These are phyloP conservation scores for Pouteria glomerata DNA, from an alignment of 148 eudicot species.

Conservation along the genomic window DNA sequence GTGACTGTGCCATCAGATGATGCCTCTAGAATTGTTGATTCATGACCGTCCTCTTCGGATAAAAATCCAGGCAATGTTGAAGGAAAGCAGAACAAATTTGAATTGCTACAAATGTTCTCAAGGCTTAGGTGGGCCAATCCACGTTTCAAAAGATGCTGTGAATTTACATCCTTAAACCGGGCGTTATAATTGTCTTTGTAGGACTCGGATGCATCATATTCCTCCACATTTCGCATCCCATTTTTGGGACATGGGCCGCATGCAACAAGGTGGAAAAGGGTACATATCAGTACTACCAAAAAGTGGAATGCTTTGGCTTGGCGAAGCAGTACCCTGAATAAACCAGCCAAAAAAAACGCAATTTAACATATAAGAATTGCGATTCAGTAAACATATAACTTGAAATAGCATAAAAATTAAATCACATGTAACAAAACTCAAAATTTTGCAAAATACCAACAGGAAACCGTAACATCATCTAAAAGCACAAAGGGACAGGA, in stretches of 20 bases:
- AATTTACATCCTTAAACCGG: conserved; percentile 25
- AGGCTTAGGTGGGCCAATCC: conserved; percentile 16
- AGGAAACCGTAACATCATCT: not conserved
- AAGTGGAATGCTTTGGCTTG: conserved; percentile 23
- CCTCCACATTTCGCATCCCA: conserved; percentile 20
- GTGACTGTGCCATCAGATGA: conserved; percentile 26
- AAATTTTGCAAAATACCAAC: not conserved
- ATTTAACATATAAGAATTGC: conserved; percentile 3
- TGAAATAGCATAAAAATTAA: conserved; percentile 1
- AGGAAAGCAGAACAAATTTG: conserved; percentile 49
- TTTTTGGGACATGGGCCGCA: conserved; percentile 36
- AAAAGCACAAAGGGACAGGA: not conserved
- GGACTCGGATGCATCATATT: conserved; percentile 37
- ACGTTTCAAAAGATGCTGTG: conserved; percentile 17
- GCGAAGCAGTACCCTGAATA: conserved; percentile 40
- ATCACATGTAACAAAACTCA: not conserved
- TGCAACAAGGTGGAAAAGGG: conserved; percentile 28
- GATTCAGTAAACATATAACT: not conserved
- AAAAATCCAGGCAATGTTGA: conserved; percentile 42
- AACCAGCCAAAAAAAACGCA: not conserved
- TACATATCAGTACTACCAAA: conserved; percentile 36
- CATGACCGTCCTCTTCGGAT: conserved; percentile 24
- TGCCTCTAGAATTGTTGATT: conserved; percentile 17
- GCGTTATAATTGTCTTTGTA: conserved; percentile 20
- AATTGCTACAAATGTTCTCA: conserved; percentile 35